Base-by-base conservation (phyloP, 495 filamentous ascomycete species). In the Geoglossum glabrum region DNA sequence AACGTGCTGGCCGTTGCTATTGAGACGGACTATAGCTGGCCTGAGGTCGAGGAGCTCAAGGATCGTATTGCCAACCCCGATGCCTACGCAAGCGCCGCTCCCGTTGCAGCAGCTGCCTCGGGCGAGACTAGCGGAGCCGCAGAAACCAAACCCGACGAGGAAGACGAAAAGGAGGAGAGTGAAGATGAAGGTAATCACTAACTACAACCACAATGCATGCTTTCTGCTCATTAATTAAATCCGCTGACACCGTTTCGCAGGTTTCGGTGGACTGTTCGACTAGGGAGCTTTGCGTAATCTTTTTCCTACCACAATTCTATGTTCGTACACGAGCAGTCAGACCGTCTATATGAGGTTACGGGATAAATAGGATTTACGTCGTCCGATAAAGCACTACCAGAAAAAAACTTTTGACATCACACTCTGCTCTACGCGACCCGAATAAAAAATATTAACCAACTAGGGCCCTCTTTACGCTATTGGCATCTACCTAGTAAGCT, bases 11-110 rank as follows among this genome's bases (percentile, higher is more conserved):
- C 90, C 63, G 82, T 97, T 65, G 92, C 93, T 61, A 70, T 97
- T 62, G 81, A 80, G 72, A 96, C 87, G 60, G 92, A 95, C 60
- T 84, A 83, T 79, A 85, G 82, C 74, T 99, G 90, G 92, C 81
- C 88, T 62, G 86, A 86, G 71, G 96, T 99, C 72, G 84, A 88
- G 64, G 79, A 92, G 72, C 85, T 98, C 73, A 97, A 96, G 83
- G 93, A 97, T 74, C 86, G 92, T 67, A 95, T 97, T 68, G 87
- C 87, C 73, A 97, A 98, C 79, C 92, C 92, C 61, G 92, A 96
- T 56, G 87, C 87, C 43, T 97, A 94, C 69, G 90, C 86, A 62
- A 66, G 84, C 56, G 73, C 88, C 68, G 89, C 81, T 62, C 87
- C 88, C 31, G 79, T 70, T 56, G 86, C 80, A 60, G 73, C 73